phyloP scores from a whole-genome alignment of 495 filamentous ascomycete genomes.

The Aspergillus campestris region DNA sequence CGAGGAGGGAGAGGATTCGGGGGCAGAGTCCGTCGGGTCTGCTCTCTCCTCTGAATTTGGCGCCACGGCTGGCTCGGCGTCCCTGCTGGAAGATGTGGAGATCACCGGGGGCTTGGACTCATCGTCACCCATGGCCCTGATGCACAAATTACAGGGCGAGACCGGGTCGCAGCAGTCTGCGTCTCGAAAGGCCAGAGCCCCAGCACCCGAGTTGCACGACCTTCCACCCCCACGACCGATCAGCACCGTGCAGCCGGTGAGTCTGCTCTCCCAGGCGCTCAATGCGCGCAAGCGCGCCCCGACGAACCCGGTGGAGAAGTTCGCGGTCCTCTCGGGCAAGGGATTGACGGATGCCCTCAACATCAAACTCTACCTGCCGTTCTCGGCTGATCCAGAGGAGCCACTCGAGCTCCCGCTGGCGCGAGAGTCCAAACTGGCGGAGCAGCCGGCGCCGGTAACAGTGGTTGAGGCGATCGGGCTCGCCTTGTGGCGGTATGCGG shows the following conservation, averaged over 20 bases:
- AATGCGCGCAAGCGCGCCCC: conserved; percentile 74
- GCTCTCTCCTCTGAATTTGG: conserved; percentile 62
- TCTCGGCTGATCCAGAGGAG: conserved; percentile 59
- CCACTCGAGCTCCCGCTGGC: conserved; percentile 73
- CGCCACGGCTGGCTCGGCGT: conserved; percentile 54
- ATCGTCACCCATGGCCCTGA: conserved; percentile 37
- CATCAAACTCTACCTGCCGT: conserved; percentile 81
- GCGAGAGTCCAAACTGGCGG: conserved; percentile 64
- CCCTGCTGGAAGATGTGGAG: conserved; percentile 45
- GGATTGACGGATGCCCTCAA: conserved; percentile 74
- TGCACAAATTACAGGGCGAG: conserved; percentile 35
- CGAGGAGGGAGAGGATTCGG: conserved; percentile 53
- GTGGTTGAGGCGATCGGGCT: conserved; percentile 89
- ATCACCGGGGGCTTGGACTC: conserved; percentile 34
- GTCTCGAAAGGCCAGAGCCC: conserved; percentile 50
- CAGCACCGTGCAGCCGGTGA: conserved; percentile 72
- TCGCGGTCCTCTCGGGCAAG: conserved; percentile 78
- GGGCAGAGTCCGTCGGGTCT: conserved; percentile 55
- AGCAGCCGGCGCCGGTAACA: conserved; percentile 57
- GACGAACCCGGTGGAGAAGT: conserved; percentile 73
- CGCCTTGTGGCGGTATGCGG: conserved; percentile 75
- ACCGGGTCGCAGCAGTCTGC: conserved; percentile 30
- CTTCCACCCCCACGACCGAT: conserved; percentile 88
- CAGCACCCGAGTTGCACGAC: conserved; percentile 57
- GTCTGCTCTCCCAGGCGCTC: conserved; percentile 60